Percentiles rank a stretch among this genome's conserved stretches.
phyloP scores from a whole-genome alignment of 1,284 basidiomycete species.

The Cystobasidium sp. region DNA sequence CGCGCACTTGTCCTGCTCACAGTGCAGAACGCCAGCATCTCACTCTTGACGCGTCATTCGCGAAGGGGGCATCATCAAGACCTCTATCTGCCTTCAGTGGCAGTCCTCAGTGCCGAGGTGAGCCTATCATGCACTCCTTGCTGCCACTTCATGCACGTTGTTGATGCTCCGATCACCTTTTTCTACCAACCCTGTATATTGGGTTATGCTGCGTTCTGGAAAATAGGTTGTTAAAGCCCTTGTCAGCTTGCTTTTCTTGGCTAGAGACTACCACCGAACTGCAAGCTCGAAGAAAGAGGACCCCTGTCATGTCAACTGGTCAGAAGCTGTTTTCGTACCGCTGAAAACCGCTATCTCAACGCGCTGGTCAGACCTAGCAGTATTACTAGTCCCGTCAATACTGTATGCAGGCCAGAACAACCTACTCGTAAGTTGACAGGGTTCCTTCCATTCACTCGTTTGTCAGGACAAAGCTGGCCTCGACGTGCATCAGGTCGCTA shows the following conservation, averaged over 20 bases:
- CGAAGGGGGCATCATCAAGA: constrained; percentile 31
- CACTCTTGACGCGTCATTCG: constrained; percentile 50
- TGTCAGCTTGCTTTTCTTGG: constrained; percentile 46
- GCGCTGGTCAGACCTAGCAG: constrained; percentile 45
- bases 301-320: neutral
- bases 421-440: constrained; percentile 43
- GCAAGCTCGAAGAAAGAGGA: constrained; percentile 19
- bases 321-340: constrained; percentile 7
- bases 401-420: constrained; percentile 52
- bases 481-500: neutral
- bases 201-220: neutral
- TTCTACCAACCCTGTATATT: neutral
- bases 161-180: constrained; percentile 14
- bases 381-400: constrained; percentile 48
- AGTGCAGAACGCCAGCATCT: constrained; percentile 52
- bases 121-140: neutral
- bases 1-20: constrained; percentile 45
- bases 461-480: neutral
- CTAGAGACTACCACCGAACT: constrained; percentile 13
- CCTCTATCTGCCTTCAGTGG: constrained; percentile 49
- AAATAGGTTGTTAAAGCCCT: constrained; percentile 42
- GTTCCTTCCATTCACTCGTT: neutral
- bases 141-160: constrained; percentile 2
- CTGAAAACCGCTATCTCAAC: constrained; percentile 22
- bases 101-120: constrained; percentile 51